Conservation (phyloP, 805 yeast species). For the Candida golubevii region DNA sequence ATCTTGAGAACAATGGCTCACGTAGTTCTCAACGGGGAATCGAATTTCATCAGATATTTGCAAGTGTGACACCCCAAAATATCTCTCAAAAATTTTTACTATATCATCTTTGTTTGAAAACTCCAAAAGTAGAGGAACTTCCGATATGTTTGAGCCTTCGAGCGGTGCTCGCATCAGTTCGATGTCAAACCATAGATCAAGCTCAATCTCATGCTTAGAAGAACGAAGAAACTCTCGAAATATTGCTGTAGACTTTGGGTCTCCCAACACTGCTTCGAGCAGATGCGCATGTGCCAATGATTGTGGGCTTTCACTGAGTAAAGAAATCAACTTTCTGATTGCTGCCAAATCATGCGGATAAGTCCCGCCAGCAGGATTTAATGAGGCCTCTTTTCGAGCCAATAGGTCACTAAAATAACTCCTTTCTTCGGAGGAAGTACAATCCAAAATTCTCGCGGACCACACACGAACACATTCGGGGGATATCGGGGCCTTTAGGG, state of each 20-base stretch:
- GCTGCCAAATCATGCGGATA: neutral
- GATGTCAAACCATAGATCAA: conserved; percentile 66
- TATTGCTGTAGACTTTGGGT: conserved; percentile 7
- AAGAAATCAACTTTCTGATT: conserved; percentile 1
- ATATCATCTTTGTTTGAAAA: conserved; percentile 52
- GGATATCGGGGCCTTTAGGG: conserved; percentile 5
- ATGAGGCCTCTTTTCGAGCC: neutral
- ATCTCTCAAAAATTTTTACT: conserved; percentile 42
- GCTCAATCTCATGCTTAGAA: conserved; percentile 10
- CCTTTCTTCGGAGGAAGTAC: neutral
- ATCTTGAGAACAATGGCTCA: conserved; percentile 6
- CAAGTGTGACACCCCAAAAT: conserved; percentile 26
- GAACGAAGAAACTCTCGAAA: conserved; percentile 15
- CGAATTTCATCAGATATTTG: conserved; percentile 1
- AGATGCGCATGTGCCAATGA: neutral
- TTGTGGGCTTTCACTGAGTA: neutral
- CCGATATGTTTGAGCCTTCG: conserved; percentile 39
- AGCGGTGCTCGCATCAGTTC: conserved; percentile 71
- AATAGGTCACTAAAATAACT: neutral
- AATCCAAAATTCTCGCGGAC: conserved; percentile 1
- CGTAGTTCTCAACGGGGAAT: conserved; percentile 6
- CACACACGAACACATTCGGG: conserved; percentile 3
- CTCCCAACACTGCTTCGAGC: conserved; percentile 10
- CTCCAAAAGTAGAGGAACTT: conserved; percentile 36
- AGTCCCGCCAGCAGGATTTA: neutral